Conservation (phyloP, 169 alveolate genomes). For the Plasmodium vivax region DNA sequence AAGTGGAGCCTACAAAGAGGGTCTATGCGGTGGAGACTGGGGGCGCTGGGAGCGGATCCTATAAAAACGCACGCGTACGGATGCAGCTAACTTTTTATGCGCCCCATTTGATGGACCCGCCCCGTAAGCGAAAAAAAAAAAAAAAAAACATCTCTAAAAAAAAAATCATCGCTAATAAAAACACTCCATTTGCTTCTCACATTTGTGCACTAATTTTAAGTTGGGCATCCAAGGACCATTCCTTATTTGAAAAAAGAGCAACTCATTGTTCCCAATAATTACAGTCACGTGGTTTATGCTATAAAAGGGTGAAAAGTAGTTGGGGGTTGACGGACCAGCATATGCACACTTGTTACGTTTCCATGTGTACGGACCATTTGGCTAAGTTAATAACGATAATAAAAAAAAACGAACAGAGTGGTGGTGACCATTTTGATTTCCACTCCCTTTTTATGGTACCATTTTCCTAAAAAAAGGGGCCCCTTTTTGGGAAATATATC, state of each 20-base stretch:
- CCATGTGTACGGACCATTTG: neutral
- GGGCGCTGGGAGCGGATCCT: neutral
- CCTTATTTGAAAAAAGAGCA: slow-evolving; percentile 90
- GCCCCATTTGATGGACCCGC: neutral
- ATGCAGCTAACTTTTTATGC: neutral
- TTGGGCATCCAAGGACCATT: slow-evolving; percentile 97
- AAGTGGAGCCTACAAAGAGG: neutral
- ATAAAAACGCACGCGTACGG: neutral
- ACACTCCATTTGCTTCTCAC: slow-evolving; percentile 65
- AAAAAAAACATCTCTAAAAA: neutral
- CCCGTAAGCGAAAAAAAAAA: neutral
- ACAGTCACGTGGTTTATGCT: slow-evolving; percentile 88
- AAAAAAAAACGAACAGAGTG: neutral
- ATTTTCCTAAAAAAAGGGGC: slow-evolving; percentile 86
- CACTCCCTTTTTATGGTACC: slow-evolving; percentile 73
- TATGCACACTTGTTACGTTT: neutral
- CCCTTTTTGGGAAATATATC: slow-evolving; percentile 92
- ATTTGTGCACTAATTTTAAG: slow-evolving; percentile 93
- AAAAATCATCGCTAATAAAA: neutral
- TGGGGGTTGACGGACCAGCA: neutral
- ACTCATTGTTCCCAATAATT: slow-evolving; percentile 84
- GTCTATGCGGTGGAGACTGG: neutral
- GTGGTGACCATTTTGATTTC: slow-evolving; percentile 1
- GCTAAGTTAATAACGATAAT: neutral
- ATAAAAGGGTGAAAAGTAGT: neutral